These are phyloP conservation scores for Stachybotrys chartarum DNA, from an alignment of 2,329 filamentous ascomycete species.

Conservation along the genomic window DNA sequence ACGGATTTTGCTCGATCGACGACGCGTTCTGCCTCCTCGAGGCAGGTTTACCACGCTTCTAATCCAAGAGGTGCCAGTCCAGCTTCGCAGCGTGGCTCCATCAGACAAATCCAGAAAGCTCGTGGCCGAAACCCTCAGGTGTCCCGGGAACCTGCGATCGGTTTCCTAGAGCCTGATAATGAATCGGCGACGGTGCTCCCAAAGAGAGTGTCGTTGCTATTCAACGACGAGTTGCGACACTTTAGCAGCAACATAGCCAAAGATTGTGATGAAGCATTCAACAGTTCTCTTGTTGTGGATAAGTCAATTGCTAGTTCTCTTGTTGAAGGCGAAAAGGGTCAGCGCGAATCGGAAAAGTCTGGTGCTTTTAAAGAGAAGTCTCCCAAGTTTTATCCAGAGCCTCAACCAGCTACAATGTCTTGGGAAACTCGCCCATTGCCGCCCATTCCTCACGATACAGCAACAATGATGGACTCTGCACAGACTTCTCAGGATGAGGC, in stretches of 20 bases:
- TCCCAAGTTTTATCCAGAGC: constrained; percentile 5
- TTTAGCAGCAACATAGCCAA: constrained; percentile 81
- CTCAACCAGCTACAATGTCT: constrained; percentile 20
- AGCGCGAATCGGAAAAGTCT: constrained; percentile 19
- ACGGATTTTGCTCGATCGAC: constrained; percentile 48
- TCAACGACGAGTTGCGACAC: constrained; percentile 72
- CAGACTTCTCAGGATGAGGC: neutral
- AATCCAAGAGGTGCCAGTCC: neutral
- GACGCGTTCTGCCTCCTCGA: constrained; percentile 26
- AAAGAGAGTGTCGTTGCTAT: constrained; percentile 24
- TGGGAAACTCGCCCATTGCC: constrained; percentile 46
- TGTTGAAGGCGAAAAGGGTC: constrained; percentile 20
- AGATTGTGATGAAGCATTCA: constrained; percentile 90
- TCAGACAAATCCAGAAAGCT: constrained; percentile 11
- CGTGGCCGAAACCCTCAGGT: constrained; percentile 22
- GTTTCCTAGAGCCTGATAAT: constrained; percentile 3
- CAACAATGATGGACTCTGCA: neutral
- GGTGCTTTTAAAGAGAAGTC: neutral
- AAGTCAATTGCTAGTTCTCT: constrained; percentile 26
- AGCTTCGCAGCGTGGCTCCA: neutral
- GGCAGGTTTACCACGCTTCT: constrained; percentile 7
- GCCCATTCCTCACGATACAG: constrained; percentile 29
- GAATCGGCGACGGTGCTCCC: neutral
- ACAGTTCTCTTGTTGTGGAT: constrained; percentile 47
- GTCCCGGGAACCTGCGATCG: constrained; percentile 13